These are phyloP conservation scores for Fomes fomentarius DNA, from an alignment of 1,284 basidiomycete species.

Conservation along the genomic window DNA sequence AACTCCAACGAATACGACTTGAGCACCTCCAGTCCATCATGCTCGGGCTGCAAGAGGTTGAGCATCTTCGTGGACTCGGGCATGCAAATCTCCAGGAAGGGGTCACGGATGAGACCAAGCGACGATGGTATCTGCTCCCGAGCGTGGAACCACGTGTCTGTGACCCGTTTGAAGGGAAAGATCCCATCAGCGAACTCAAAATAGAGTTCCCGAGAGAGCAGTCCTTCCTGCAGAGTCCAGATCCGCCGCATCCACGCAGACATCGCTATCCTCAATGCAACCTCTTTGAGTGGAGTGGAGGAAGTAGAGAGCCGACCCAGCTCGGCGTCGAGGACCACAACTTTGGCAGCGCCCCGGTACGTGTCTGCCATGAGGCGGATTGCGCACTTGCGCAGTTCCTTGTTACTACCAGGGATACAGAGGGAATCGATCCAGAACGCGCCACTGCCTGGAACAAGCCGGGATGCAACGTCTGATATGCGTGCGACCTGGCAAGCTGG, in stretches of 20 bases:
- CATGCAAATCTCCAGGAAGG: no score
- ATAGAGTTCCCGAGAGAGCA: constrained; percentile 19
- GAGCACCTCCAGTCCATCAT: no score
- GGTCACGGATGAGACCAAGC: no score
- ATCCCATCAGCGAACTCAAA: no score
- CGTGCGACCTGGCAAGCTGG: constrained; percentile 17
- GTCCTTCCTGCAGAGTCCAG: constrained; percentile 25
- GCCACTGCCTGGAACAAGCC: constrained; percentile 6
- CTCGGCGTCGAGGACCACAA: constrained; percentile 20
- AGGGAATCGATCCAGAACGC: constrained; percentile 25
- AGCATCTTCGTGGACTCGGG: no score
- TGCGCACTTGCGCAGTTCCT: constrained; percentile 7
- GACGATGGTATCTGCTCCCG: no score
- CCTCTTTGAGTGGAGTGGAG: constrained; percentile 5
- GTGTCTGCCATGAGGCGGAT: constrained; percentile 21
- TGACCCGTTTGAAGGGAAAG: no score
- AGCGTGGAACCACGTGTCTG: no score
- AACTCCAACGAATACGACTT: no score
- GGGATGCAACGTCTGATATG: constrained; percentile 2
- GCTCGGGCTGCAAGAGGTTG: no score
- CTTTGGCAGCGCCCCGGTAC: constrained; percentile 13
- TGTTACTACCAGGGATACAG: constrained; percentile 14
- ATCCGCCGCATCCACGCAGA: constrained; percentile 24
- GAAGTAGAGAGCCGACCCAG: constrained; percentile 11
- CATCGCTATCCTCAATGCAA: constrained; percentile 12